These are phyloP conservation scores for Ramaria rubella DNA, from an alignment of 768 basidiomycete species.

Conservation along the genomic window DNA sequence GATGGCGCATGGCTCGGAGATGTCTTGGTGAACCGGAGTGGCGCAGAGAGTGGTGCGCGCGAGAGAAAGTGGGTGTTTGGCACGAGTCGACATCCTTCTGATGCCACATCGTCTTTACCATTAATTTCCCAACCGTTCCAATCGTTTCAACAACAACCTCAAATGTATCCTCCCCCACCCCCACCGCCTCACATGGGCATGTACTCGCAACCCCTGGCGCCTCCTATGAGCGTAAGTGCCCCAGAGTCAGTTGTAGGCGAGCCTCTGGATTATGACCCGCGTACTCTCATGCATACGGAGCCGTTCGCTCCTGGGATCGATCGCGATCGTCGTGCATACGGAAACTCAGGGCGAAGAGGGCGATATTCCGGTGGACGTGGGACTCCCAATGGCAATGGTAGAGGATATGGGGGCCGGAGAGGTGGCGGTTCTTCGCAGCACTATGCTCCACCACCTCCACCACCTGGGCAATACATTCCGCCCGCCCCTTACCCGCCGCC, in stretches of 20 bases:
- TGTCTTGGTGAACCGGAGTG: background rate
- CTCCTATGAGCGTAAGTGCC: background rate
- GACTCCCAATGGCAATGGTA: conserved; percentile 20
- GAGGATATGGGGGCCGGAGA: conserved; percentile 33
- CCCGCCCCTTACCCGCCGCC: conserved; percentile 22
- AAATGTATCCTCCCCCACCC: conserved; percentile 1
- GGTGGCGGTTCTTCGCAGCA: conserved; percentile 16
- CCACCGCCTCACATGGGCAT: conserved; percentile 8
- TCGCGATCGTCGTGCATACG: background rate
- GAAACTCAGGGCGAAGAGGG: conserved; percentile 28
- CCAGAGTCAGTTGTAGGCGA: background rate
- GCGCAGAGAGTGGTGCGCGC: conserved; percentile 5
- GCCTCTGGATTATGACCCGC: background rate
- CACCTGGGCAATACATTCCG: conserved; percentile 17
- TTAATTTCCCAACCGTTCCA: background rate
- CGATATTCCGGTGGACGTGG: conserved; percentile 26
- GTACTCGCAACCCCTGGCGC: background rate
- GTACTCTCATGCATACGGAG: background rate
- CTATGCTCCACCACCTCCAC: background rate
- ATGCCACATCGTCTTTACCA: background rate
- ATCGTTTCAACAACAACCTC: background rate
- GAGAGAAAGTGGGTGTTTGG: conserved; percentile 53
- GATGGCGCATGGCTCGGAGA: conserved; percentile 3
- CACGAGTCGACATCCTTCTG: conserved; percentile 27
- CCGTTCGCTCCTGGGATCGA: background rate